Conservation (phyloP, 179 eudicot species). For the Heliamphora pulchella region DNA sequence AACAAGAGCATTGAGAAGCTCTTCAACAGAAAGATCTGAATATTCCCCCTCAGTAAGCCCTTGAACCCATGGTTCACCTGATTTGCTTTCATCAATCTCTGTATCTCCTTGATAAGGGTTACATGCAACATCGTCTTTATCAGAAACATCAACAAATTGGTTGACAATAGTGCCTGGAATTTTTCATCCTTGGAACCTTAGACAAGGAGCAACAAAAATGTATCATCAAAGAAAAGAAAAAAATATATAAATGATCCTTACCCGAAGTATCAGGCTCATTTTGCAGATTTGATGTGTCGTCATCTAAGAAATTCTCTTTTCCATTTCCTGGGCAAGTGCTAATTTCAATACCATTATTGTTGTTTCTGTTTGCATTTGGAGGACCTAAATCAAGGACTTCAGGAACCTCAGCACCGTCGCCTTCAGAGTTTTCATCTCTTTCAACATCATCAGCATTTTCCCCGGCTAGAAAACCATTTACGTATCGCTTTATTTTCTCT, state of each 20-base stretch:
- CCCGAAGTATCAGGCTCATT: slow-evolving; percentile 32
- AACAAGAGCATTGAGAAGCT: slow-evolving; percentile 85
- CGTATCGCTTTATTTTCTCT: slow-evolving; percentile 64
- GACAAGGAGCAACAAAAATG: slow-evolving; percentile 7
- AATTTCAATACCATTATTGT: slow-evolving; percentile 25
- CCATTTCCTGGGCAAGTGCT: slow-evolving; percentile 36
- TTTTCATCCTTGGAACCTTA: slow-evolving; percentile 7
- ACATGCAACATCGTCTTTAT: slow-evolving; percentile 24
- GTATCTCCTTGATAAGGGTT: slow-evolving; percentile 50
- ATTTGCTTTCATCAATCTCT: slow-evolving; percentile 84
- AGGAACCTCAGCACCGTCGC: slow-evolving; percentile 79
- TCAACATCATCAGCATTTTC: slow-evolving; percentile 69
- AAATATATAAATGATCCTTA: slow-evolving; percentile 22
- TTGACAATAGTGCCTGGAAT: slow-evolving; percentile 26
- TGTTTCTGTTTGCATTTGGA: slow-evolving; percentile 39
- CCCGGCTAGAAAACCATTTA: slow-evolving; percentile 60
- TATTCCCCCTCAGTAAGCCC: slow-evolving; percentile 96
- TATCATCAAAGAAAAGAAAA: background rate
- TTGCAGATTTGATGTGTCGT: slow-evolving; percentile 20
- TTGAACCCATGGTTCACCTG: slow-evolving; percentile 91
- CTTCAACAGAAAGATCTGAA: slow-evolving; percentile 75
- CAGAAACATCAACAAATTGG: slow-evolving; percentile 25
- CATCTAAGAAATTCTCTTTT: slow-evolving; percentile 24
- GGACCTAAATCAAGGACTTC: slow-evolving; percentile 73
- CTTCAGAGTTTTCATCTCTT: slow-evolving; percentile 83